Evolutionary conservation across 345 rosid species (phyloP).

Genomic region (rapeseed (Brassica napus)): DNA sequence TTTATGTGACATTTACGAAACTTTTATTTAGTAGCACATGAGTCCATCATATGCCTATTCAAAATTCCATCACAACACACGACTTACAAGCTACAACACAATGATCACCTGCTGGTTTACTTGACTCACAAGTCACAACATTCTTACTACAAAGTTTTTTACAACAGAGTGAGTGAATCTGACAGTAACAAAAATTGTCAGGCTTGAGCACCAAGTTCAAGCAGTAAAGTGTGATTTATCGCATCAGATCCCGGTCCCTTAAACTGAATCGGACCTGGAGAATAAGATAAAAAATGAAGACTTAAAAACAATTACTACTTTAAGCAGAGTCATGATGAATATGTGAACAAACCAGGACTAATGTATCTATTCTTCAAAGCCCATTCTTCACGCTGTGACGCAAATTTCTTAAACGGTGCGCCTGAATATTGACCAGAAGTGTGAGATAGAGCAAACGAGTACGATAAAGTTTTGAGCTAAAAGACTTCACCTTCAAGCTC

Average conservation of each 20-base stretch:
- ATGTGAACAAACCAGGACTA: conserved; percentile 79
- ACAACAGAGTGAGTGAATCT: conserved; percentile 22
- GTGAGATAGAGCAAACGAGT: not conserved
- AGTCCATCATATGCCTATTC: not conserved
- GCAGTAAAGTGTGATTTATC: conserved; percentile 62
- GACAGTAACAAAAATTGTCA: conserved; percentile 19
- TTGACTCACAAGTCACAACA: not conserved
- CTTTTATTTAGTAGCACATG: not conserved
- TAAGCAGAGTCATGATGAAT: conserved; percentile 4
- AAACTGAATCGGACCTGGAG: conserved; percentile 90
- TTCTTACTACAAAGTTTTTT: conserved; percentile 14
- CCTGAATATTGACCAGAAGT: conserved; percentile 48
- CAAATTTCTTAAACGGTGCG: conserved; percentile 83
- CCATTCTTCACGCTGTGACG: conserved; percentile 79
- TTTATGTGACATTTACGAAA: not conserved
- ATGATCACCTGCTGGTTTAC: conserved; percentile 2
- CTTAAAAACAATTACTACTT: not conserved
- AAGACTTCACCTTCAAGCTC: conserved; percentile 77
- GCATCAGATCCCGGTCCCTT: conserved; percentile 68
- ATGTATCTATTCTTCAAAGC: conserved; percentile 73
- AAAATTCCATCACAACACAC: not conserved
- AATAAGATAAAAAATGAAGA: not conserved
- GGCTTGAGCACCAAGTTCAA: conserved; percentile 73
- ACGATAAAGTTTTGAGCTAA: not conserved
- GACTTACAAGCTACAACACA: not conserved